These are phyloP conservation scores for Periconia macrospinosa DNA, from an alignment of 2,329 filamentous ascomycete species.

Conservation along the genomic window DNA sequence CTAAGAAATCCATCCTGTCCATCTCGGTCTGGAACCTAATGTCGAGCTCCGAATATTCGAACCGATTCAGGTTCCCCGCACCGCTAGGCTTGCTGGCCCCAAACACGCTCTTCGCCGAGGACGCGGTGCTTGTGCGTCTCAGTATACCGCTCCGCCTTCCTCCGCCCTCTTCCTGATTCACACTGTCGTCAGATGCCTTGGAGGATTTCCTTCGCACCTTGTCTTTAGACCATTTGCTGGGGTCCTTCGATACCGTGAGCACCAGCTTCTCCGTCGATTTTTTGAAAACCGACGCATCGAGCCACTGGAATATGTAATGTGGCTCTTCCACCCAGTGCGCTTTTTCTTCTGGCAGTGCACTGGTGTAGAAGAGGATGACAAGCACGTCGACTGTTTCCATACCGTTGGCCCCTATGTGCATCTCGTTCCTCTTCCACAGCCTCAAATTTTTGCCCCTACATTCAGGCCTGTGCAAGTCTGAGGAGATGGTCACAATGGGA, in stretches of 20 bases:
- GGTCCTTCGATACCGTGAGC: constrained; percentile 33
- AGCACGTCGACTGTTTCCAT: constrained; percentile 21
- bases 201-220: constrained; percentile 28
- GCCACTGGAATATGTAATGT: constrained; percentile 35
- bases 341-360: constrained; percentile 24
- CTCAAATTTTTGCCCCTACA: constrained; percentile 34
- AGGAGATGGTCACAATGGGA: constrained; percentile 25
- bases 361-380: constrained; percentile 34
- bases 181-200: not conserved
- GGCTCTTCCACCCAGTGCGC: constrained; percentile 40
- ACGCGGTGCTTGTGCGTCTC: constrained; percentile 10
- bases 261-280: constrained; percentile 22
- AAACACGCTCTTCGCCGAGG: constrained; percentile 11
- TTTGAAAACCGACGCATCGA: constrained; percentile 25
- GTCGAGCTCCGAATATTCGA: constrained; percentile 29
- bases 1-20: constrained; percentile 30
- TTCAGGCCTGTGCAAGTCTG: constrained; percentile 30
- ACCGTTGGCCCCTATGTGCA: constrained; percentile 15
- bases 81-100: constrained; percentile 7
- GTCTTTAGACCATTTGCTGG: constrained; percentile 25
- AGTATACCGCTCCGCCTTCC: constrained; percentile 16
- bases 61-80: constrained; percentile 22
- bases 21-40: constrained; percentile 30
- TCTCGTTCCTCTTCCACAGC: constrained; percentile 28
- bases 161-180: constrained; percentile 11